These are phyloP conservation scores for Trypanosoma theileri DNA, from an alignment of 208 protist genomes.

Conservation along the genomic window DNA sequence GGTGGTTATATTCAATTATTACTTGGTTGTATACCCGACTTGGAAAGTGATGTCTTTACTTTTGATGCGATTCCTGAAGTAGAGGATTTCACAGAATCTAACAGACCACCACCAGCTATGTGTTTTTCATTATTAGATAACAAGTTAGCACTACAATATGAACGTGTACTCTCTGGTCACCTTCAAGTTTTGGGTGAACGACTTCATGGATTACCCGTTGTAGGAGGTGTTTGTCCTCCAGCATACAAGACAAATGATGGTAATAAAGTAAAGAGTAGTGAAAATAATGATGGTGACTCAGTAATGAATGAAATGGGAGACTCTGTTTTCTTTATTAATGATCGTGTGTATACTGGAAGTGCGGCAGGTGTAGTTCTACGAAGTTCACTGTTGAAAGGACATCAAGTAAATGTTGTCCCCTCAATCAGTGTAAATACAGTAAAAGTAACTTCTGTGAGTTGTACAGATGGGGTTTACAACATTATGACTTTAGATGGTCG, in stretches of 20 bases:
- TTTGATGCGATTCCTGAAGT: slow-evolving; percentile 74
- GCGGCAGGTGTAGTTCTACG: slow-evolving; percentile 72
- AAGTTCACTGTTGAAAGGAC: slow-evolving; percentile 59
- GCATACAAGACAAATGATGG: slow-evolving; percentile 15
- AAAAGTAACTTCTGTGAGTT: slow-evolving; percentile 34
- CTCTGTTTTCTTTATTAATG: slow-evolving; percentile 84
- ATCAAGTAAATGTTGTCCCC: slow-evolving; percentile 62
- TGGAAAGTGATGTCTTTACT: slow-evolving; percentile 75
- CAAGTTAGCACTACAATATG: slow-evolving; percentile 71
- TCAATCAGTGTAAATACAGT: slow-evolving; percentile 65
- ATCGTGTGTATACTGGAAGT: slow-evolving; percentile 78
- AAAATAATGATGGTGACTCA: slow-evolving; percentile 12
- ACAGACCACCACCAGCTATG: slow-evolving; percentile 43
- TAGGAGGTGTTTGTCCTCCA: slow-evolving; percentile 79
- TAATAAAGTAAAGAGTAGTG: not conserved
- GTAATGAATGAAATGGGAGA: slow-evolving; percentile 40
- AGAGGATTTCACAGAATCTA: slow-evolving; percentile 50
- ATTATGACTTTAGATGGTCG: slow-evolving; percentile 44
- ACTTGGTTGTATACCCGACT: slow-evolving; percentile 79
- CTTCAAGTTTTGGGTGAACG: slow-evolving; percentile 46
- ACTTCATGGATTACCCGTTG: slow-evolving; percentile 50
- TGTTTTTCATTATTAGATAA: slow-evolving; percentile 71
- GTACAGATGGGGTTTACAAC: slow-evolving; percentile 39
- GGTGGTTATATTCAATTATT: slow-evolving; percentile 83
- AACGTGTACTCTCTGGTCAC: slow-evolving; percentile 56